These are phyloP conservation scores for Tolypocladium ovalisporum DNA, from an alignment of 2,329 filamentous ascomycete genomes.

Conservation along the genomic window DNA sequence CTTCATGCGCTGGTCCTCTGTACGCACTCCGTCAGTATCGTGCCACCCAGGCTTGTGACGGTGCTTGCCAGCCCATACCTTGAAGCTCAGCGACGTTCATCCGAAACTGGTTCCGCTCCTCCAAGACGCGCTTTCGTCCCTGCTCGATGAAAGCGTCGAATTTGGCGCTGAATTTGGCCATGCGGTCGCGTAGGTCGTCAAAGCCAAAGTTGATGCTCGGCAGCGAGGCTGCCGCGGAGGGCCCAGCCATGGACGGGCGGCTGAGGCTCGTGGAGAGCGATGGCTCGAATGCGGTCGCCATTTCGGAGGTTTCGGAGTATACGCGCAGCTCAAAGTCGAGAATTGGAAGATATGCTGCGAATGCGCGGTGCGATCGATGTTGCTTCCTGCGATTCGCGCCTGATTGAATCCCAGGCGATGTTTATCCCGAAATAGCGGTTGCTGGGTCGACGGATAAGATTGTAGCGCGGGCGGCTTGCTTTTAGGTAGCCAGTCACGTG, in stretches of 20 bases:
- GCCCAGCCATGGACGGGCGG: conserved; percentile 47
- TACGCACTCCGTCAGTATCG: conserved; percentile 22
- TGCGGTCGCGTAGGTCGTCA: conserved; percentile 87
- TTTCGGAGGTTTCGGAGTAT: conserved; percentile 15
- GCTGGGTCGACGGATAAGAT: conserved; percentile 9
- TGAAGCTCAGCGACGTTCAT: conserved; percentile 83
- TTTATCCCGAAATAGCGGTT: conserved; percentile 8
- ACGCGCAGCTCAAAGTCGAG: not conserved
- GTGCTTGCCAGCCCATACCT: conserved; percentile 41
- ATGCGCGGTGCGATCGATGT: not conserved
- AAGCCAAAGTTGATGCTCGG: conserved; percentile 93
- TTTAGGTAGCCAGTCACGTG: conserved; percentile 11
- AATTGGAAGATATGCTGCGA: not conserved
- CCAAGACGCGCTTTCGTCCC: conserved; percentile 76
- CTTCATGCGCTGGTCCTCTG: conserved; percentile 87
- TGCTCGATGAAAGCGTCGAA: conserved; percentile 94
- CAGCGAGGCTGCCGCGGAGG: conserved; percentile 65
- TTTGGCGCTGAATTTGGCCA: conserved; percentile 80
- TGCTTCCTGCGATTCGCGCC: not conserved
- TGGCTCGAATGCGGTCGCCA: conserved; percentile 55
- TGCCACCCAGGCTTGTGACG: not conserved
- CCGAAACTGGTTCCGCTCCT: conserved; percentile 89
- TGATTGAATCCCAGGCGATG: not conserved
- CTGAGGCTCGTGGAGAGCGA: conserved; percentile 54
- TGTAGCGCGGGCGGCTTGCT: conserved; percentile 1